Percentiles rank a stretch among this genome's conserved stretches.
Conservation (phyloP, 2,329 filamentous ascomycete species). For the Aspergillus ruber region DNA sequence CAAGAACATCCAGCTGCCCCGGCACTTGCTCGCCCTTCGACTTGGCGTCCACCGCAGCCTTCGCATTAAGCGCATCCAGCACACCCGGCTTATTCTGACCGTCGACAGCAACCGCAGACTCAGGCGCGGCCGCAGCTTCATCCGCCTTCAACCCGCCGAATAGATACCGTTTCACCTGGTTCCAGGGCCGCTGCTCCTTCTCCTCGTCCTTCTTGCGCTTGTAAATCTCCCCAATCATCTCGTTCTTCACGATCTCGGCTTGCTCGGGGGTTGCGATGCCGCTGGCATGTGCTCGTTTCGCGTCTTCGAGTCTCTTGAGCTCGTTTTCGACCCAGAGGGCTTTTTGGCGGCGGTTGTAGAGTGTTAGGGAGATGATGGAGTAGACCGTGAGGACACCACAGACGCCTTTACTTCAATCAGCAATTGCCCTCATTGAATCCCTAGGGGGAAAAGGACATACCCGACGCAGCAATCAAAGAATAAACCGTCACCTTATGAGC, state of each 20-base stretch:
- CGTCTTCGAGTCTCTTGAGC: slow-evolving; percentile 35
- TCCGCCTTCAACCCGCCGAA: slow-evolving; percentile 34
- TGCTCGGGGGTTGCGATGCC: slow-evolving; percentile 37
- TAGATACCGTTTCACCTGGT: slow-evolving; percentile 32
- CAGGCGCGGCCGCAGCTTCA: slow-evolving; percentile 12
- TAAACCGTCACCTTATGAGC: slow-evolving; percentile 56
- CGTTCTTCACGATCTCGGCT: slow-evolving; percentile 39
- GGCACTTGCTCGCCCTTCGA: slow-evolving; percentile 3
- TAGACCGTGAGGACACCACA: slow-evolving; percentile 57
- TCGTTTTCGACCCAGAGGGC: slow-evolving; percentile 54
- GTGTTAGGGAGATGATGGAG: slow-evolving; percentile 59
- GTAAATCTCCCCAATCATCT: slow-evolving; percentile 38
- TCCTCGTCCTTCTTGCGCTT: slow-evolving; percentile 34
- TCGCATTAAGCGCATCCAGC: slow-evolving; percentile 31
- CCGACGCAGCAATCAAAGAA: slow-evolving; percentile 55
- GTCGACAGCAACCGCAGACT: not conserved
- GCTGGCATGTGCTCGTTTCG: slow-evolving; percentile 35
- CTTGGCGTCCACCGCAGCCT: slow-evolving; percentile 21
- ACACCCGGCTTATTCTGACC: slow-evolving; percentile 20
- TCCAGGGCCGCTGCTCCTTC: slow-evolving; percentile 33
- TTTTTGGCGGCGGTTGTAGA: slow-evolving; percentile 61
- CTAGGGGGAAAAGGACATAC: slow-evolving; percentile 34
- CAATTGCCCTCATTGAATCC: not conserved
- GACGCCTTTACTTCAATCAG: slow-evolving; percentile 41
- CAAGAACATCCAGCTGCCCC: slow-evolving; percentile 30